These are phyloP conservation scores for Ehretia macrophylla DNA, from an alignment of 257 asterid genomes.

Conservation along the genomic window DNA sequence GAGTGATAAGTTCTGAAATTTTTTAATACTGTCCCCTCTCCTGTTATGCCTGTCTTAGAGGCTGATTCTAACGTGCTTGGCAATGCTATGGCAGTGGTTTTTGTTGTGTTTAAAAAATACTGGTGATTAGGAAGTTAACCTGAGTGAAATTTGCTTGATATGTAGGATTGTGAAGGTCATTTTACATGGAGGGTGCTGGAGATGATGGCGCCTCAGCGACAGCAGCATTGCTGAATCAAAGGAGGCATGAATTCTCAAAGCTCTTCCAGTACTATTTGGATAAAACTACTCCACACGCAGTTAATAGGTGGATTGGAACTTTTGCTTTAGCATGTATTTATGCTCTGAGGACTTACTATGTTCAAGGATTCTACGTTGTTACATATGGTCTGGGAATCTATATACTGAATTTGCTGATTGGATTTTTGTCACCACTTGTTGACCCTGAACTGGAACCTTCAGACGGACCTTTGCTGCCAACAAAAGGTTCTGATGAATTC, in stretches of 20 bases:
- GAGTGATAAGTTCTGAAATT: no score
- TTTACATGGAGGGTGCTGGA: slow-evolving; percentile 45
- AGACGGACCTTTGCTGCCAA: slow-evolving; percentile 83
- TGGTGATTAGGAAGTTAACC: no score
- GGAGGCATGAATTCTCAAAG: slow-evolving; percentile 60
- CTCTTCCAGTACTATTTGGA: slow-evolving; percentile 82
- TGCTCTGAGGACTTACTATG: slow-evolving; percentile 66
- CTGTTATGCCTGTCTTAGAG: no score
- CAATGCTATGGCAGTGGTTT: no score
- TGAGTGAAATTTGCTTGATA: background rate
- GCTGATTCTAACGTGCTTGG: no score
- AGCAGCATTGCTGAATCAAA: slow-evolving; percentile 67
- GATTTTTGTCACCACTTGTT: slow-evolving; percentile 94
- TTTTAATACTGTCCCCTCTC: no score
- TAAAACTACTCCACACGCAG: slow-evolving; percentile 81
- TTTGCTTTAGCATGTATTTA: slow-evolving; percentile 43
- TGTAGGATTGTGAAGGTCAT: slow-evolving; percentile 23
- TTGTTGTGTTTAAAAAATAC: no score
- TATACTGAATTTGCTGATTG: slow-evolving; percentile 81
- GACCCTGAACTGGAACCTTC: slow-evolving; percentile 40
- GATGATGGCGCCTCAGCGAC: slow-evolving; percentile 44
- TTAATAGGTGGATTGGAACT: slow-evolving; percentile 84
- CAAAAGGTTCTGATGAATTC: slow-evolving; percentile 96
- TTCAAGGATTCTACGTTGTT: slow-evolving; percentile 87
- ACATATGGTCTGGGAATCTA: slow-evolving; percentile 91